Percentiles rank a stretch among this genome's conserved stretches.
These are phyloP conservation scores for Iberis pinnata DNA, from an alignment of 345 rosid genomes.

Conservation along the genomic window DNA sequence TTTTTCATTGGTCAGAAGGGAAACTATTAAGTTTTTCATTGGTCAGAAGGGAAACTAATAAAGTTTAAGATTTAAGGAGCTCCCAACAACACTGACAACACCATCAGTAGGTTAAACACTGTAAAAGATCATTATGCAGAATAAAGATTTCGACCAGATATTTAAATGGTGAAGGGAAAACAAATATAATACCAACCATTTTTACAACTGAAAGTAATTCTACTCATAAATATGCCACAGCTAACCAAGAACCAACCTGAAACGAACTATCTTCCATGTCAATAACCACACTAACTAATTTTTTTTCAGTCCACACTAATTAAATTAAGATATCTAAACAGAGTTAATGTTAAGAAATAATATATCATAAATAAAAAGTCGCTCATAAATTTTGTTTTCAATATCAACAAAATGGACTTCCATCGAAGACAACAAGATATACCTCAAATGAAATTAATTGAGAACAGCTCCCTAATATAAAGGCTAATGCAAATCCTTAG, in stretches of 20 bases:
- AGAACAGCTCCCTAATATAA: not conserved
- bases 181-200: not conserved
- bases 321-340: not conserved
- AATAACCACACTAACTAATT: constrained; percentile 5
- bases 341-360: not conserved
- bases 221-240: not conserved
- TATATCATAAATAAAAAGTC: not conserved
- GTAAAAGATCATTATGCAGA: constrained; percentile 1
- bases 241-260: not conserved
- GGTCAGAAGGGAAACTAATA: not conserved
- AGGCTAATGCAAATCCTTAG: constrained; percentile 1
- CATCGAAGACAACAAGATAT: constrained; percentile 1
- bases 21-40: not conserved
- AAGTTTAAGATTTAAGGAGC: not conserved
- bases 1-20: not conserved
- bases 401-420: not conserved
- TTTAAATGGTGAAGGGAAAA: not conserved
- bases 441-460: not conserved
- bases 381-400: not conserved
- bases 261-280: not conserved
- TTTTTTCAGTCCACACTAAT: too few relatives aligned
- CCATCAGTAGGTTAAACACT: constrained; percentile 2
- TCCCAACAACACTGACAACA: not conserved
- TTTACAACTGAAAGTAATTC: not conserved
- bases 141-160: not conserved